phyloP scores from a whole-genome alignment of 2,329 filamentous ascomycete species.

The Ceratocystiopsis minuta region DNA sequence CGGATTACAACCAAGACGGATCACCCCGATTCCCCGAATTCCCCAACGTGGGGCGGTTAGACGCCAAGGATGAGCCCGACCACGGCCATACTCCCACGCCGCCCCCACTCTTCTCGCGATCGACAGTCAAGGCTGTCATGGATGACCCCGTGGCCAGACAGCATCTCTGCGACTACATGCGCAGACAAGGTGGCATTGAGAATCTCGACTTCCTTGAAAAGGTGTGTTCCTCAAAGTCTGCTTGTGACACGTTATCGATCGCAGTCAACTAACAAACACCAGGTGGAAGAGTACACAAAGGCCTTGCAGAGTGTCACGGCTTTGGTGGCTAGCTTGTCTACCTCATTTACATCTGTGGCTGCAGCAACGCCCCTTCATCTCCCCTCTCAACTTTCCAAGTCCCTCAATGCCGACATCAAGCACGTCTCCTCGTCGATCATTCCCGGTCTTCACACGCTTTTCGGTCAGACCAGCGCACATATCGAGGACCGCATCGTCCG shows the following conservation, averaged over 20 bases:
- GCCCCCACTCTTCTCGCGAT: slow-evolving; percentile 29
- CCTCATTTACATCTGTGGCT: slow-evolving; percentile 20
- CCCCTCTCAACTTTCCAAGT: slow-evolving; percentile 20
- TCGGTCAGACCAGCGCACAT: slow-evolving; percentile 20
- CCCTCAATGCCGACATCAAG: slow-evolving; percentile 28
- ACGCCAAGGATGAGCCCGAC: slow-evolving; percentile 3
- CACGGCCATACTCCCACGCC: slow-evolving; percentile 5
- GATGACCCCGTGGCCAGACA: slow-evolving; percentile 27
- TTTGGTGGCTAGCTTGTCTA: slow-evolving; percentile 19
- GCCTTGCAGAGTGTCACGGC: slow-evolving; percentile 22
- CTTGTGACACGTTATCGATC: background rate
- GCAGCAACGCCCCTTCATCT: slow-evolving; percentile 24
- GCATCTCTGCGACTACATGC: slow-evolving; percentile 31
- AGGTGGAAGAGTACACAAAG: slow-evolving; percentile 26
- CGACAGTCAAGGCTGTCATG: slow-evolving; percentile 32
- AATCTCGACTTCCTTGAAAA: slow-evolving; percentile 32
- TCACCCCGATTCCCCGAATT: slow-evolving; percentile 12
- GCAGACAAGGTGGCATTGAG: slow-evolving; percentile 25
- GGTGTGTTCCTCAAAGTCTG: slow-evolving; percentile 14
- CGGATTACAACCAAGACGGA: slow-evolving; percentile 25
- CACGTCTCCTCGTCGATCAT: slow-evolving; percentile 24
- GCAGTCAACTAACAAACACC: slow-evolving; percentile 10
- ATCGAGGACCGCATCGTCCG: slow-evolving; percentile 23
- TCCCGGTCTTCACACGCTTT: slow-evolving; percentile 25
- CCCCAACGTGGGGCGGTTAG: slow-evolving; percentile 9